Evolutionary conservation across 1,284 basidiomycete species (phyloP), one percentile per base, ranked within the genome.

Genomic region (Grifola frondosa): DNA sequence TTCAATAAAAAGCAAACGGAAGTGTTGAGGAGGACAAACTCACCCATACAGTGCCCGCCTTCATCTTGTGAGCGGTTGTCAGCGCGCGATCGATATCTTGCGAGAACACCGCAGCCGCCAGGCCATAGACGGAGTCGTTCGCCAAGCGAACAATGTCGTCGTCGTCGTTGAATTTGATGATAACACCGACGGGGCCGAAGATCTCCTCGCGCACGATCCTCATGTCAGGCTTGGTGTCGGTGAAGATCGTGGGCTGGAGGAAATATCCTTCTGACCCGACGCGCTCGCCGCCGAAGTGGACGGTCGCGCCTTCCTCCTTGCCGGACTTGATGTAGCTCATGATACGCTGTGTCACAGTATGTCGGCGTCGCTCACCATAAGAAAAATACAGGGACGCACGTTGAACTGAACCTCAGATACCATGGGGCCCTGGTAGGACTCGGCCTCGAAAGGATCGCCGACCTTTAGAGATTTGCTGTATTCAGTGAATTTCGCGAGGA

Each of bases 131-230:
- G 1, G 87, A 87, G 65, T 95, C 84, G 68, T 97, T 96, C 42
- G 93, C 94, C 59, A 82, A 74, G 34, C 64, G 69, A 60, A 96
- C 71, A 31, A 90, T 84, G 57, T 60, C 74, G 24, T 66, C 70
- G 53, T 84, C 82, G 41, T 81, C 73, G 51, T 78, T 69, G 65
- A 90, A 90, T 64, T 84, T 85, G 66, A 84, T 77, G 11, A 90
- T 67, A 23, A 85, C 84, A 44, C 79, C 79, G 37, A 91, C 86
- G 32, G 92, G 92, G 6, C 91, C 92, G 59, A 94, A 93, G 61
- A 95, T 93, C 69, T 97, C 94, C 69, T 97, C 94, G 59, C 78
- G 69, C 48, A 90, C 85, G 60, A 97, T 96, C 69, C 80, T 84
- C 88, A 94, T 92, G 49, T 86, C 75, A 24, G 82, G 75, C 37